phyloP scores from a whole-genome alignment of 108 stramenopile species.

The Cylindrotheca closterium region DNA sequence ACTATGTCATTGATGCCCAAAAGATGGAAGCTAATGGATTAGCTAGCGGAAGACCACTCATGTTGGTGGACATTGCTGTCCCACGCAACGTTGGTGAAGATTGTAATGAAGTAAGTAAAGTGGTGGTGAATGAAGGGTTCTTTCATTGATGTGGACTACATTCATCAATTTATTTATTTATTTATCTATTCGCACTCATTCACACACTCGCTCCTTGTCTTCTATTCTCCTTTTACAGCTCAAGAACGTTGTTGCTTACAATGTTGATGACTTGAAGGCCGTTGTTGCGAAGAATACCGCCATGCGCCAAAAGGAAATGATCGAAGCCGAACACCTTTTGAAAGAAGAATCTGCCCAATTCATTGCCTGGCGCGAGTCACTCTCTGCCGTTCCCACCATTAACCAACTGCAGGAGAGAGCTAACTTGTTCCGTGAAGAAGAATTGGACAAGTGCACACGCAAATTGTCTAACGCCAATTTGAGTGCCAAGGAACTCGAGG shows the following conservation, averaged over 20 bases:
- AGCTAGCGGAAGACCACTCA: conserved; percentile 74
- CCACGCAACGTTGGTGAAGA: conserved; percentile 95
- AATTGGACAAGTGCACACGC: conserved; percentile 87
- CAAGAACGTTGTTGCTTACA: conserved; percentile 85
- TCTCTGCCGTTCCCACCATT: conserved; percentile 95
- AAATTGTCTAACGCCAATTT: conserved; percentile 88
- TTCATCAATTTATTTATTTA: conserved; percentile 6
- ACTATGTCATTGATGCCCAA: conserved; percentile 81
- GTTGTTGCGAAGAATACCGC: conserved; percentile 98
- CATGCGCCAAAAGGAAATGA: conserved; percentile 96
- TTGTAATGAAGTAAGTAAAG: conserved; percentile 64
- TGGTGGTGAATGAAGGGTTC: neutral
- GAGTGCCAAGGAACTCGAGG: conserved; percentile 90
- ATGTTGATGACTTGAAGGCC: conserved; percentile 97
- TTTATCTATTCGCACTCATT: conserved; percentile 8
- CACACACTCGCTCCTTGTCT: conserved; percentile 5
- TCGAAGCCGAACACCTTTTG: conserved; percentile 94
- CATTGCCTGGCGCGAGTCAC: conserved; percentile 90
- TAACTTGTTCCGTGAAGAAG: conserved; percentile 89
- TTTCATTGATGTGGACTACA: neutral
- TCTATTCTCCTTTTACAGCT: conserved; percentile 41
- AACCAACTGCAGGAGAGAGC: conserved; percentile 94
- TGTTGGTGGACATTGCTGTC: conserved; percentile 98
- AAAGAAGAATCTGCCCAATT: conserved; percentile 88
- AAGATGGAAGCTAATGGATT: conserved; percentile 81